These are phyloP conservation scores for Pseudocercospora cruenta DNA, from an alignment of 2,329 filamentous ascomycete genomes.

Conservation along the genomic window DNA sequence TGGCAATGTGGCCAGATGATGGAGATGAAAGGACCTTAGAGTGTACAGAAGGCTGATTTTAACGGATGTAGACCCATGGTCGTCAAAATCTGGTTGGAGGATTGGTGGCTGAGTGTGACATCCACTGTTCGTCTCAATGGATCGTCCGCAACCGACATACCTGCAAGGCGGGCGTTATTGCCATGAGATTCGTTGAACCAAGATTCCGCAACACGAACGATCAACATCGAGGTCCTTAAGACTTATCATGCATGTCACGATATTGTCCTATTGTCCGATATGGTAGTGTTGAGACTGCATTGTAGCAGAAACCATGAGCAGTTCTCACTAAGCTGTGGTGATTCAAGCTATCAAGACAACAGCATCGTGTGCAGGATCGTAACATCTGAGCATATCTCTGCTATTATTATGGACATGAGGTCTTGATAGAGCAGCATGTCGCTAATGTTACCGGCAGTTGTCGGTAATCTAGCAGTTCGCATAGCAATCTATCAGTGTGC, in stretches of 20 bases:
- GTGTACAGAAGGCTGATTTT: neutral
- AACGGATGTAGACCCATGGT: neutral
- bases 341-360: neutral
- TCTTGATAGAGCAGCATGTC: neutral
- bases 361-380: neutral
- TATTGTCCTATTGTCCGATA: neutral
- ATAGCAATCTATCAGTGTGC: neutral
- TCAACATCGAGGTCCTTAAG: neutral
- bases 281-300: neutral
- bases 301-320: neutral
- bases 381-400: neutral
- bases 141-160: neutral
- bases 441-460: neutral
- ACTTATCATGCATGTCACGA: neutral
- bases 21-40: neutral
- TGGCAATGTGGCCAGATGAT: neutral
- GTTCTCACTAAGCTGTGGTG: neutral
- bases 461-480: constrained; percentile 3
- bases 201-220: neutral
- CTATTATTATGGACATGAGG: neutral
- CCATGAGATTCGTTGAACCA: neutral
- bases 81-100: neutral
- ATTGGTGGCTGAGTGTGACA: neutral
- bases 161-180: neutral
- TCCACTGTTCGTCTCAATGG: neutral